Evolutionary conservation across 495 filamentous ascomycete species (phyloP).

Genomic region (Trichocladium antarcticum): DNA sequence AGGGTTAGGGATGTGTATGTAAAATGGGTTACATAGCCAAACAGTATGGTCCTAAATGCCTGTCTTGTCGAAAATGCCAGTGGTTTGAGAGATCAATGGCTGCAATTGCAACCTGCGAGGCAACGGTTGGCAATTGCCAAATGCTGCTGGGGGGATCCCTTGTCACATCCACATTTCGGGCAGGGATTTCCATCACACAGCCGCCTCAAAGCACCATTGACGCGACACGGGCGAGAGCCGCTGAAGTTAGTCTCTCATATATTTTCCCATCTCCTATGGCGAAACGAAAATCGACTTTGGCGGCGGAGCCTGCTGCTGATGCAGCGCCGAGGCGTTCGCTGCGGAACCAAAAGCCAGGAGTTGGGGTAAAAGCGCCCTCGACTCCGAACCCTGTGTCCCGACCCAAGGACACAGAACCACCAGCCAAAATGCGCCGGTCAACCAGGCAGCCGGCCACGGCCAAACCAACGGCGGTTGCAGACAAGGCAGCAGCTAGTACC

Average conservation of each 20-base stretch:
- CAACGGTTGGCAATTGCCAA: too few species aligned
- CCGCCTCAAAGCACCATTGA: too few species aligned
- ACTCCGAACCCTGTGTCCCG: not conserved
- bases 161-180: too few species aligned
- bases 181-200: too few species aligned
- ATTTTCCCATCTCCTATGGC: slow-evolving; percentile 18
- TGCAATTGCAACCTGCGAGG: too few species aligned
- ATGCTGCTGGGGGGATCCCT: too few species aligned
- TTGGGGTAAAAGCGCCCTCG: not conserved
- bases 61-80: too few species aligned
- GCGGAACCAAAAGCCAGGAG: slow-evolving; percentile 2
- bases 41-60: too few species aligned
- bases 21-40: too few species aligned
- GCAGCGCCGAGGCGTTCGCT: slow-evolving; percentile 15
- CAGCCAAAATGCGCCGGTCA: slow-evolving; percentile 1
- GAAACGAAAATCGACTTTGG: slow-evolving; percentile 29
- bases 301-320: slow-evolving; percentile 2
- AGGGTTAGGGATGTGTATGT: too few species aligned
- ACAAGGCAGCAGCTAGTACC: not conserved
- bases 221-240: too few species aligned
- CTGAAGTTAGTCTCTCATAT: not conserved
- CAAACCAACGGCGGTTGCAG: not conserved
- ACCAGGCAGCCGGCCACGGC: not conserved
- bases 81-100: too few species aligned
- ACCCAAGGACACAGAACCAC: slow-evolving; percentile 1